phyloP scores from a whole-genome alignment of 2,329 filamentous ascomycete genomes.

The Xylariaceae sp. region DNA sequence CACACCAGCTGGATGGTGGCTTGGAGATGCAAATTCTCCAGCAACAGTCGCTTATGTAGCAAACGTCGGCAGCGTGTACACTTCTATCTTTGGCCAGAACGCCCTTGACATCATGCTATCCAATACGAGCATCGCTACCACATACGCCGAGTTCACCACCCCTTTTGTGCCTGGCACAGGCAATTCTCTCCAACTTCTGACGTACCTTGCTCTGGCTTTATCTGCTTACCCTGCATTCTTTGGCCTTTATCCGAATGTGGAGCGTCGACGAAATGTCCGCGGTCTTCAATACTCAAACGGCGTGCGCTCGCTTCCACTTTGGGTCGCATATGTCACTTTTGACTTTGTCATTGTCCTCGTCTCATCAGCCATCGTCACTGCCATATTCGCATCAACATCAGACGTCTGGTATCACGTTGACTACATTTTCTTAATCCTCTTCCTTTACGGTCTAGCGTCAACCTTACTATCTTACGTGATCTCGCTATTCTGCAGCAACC shows the following conservation, averaged over 20 bases:
- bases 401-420: constrained; percentile 77
- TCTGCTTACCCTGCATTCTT: constrained; percentile 85
- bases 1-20: constrained; percentile 80
- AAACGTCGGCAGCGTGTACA: constrained; percentile 62
- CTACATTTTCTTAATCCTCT: constrained; percentile 82
- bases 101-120: constrained; percentile 69
- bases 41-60: constrained; percentile 76
- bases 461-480: constrained; percentile 80
- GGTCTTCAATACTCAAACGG: constrained; percentile 92
- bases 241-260: constrained; percentile 84
- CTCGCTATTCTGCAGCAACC: constrained; percentile 79
- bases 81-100: constrained; percentile 69
- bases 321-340: constrained; percentile 82
- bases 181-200: constrained; percentile 76
- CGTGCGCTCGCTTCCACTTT: constrained; percentile 80
- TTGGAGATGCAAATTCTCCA: constrained; percentile 64
- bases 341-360: constrained; percentile 78
- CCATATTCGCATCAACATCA: constrained; percentile 71
- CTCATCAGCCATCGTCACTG: constrained; percentile 69
- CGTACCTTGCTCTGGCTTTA: constrained; percentile 83
- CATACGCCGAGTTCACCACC: constrained; percentile 77
- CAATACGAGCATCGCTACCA: constrained; percentile 72
- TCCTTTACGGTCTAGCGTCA: constrained; percentile 80
- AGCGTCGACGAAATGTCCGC: constrained; percentile 79
- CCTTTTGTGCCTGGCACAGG: constrained; percentile 74